Evolutionary conservation across 495 filamentous ascomycete species (phyloP).

Genomic region (Trichoderma erinaceum): DNA sequence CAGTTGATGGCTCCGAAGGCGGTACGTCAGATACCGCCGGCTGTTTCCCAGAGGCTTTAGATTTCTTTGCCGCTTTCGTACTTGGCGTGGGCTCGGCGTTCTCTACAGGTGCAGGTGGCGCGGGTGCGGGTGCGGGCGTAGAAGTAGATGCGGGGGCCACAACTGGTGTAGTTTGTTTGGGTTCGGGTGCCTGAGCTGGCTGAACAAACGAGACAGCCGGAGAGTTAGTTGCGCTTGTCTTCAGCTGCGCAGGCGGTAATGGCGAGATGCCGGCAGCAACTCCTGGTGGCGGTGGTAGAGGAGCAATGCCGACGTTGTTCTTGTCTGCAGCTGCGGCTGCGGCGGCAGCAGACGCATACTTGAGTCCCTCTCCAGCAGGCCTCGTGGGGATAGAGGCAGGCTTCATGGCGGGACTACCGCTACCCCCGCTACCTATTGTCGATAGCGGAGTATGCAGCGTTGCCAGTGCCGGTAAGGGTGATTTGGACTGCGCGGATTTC

Average conservation of each 20-base stretch:
- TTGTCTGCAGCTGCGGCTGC: slow-evolving; percentile 93
- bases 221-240: slow-evolving; percentile 40
- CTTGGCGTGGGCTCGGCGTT: slow-evolving; percentile 15
- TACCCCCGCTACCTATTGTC: slow-evolving; percentile 54
- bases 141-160: slow-evolving; percentile 4
- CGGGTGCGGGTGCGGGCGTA: slow-evolving; percentile 20
- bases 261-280: slow-evolving; percentile 38
- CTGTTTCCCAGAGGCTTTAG: slow-evolving; percentile 36
- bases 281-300: slow-evolving; percentile 82
- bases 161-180: slow-evolving; percentile 17
- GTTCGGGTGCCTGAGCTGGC: slow-evolving; percentile 35
- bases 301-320: slow-evolving; percentile 90
- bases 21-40: slow-evolving; percentile 29
- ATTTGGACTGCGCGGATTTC: slow-evolving; percentile 88
- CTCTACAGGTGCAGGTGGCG: slow-evolving; percentile 22
- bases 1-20: slow-evolving; percentile 33
- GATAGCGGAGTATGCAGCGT: slow-evolving; percentile 69
- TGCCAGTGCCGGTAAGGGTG: slow-evolving; percentile 81
- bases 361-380: slow-evolving; percentile 80
- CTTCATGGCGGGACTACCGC: slow-evolving; percentile 61
- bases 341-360: slow-evolving; percentile 93
- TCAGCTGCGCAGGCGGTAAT: slow-evolving; percentile 37
- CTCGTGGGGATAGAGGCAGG: slow-evolving; percentile 81
- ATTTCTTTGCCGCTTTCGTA: slow-evolving; percentile 22
- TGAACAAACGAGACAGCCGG: slow-evolving; percentile 36